These are phyloP conservation scores for Macrolepiota dolichaula DNA, from an alignment of 768 basidiomycete species.

Conservation along the genomic window DNA sequence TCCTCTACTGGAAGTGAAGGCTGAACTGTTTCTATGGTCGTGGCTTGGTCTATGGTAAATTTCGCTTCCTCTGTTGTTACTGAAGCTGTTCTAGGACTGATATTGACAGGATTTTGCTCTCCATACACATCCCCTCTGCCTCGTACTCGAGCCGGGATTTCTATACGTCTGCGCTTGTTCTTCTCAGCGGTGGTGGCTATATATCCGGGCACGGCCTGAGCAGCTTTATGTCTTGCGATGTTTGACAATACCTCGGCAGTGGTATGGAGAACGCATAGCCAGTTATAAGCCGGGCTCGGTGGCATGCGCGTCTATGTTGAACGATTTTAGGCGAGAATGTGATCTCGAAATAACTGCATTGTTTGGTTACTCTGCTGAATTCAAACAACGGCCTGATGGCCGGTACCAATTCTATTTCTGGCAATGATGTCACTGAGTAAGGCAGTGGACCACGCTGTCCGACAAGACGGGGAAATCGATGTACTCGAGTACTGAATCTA, in stretches of 20 bases:
- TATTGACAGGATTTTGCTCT: too few relatives aligned
- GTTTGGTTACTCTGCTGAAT: not conserved
- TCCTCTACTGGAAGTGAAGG: too few relatives aligned
- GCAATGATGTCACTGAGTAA: too few relatives aligned
- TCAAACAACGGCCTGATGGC: too few relatives aligned
- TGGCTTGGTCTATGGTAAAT: too few relatives aligned
- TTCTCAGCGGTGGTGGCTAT: constrained; percentile 12
- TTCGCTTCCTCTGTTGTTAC: not conserved
- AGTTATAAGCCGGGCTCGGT: constrained; percentile 67
- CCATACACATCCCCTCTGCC: not conserved
- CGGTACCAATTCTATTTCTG: too few relatives aligned
- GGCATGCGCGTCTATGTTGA: constrained; percentile 42
- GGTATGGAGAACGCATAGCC: constrained; percentile 64
- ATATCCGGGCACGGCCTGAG: constrained; percentile 29
- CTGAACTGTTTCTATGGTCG: too few relatives aligned
- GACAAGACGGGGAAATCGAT: too few relatives aligned
- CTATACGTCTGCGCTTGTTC: constrained; percentile 2
- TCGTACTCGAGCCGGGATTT: not conserved
- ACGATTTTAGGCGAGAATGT: not conserved
- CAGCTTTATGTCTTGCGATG: constrained; percentile 46
- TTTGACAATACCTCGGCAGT: constrained; percentile 57
- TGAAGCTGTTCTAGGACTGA: not conserved
- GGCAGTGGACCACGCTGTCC: too few relatives aligned
- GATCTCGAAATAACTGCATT: not conserved
- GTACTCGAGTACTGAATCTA: too few relatives aligned